Percentiles rank a stretch among this genome's conserved stretches.
These are phyloP conservation scores for Cyberlindnera veronae DNA, from an alignment of 805 yeast species.

Conservation along the genomic window DNA sequence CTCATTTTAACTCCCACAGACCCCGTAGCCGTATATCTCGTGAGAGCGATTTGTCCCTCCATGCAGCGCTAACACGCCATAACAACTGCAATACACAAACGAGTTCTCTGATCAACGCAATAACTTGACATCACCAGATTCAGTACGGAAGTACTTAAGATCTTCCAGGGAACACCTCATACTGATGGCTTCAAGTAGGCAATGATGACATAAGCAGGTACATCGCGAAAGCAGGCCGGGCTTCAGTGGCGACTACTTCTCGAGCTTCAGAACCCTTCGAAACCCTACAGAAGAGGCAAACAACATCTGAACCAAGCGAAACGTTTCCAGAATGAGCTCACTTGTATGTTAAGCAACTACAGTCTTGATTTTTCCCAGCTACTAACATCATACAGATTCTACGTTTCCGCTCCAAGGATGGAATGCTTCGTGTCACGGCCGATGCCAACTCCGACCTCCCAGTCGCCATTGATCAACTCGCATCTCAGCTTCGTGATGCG, in stretches of 20 bases:
- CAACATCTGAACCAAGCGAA: neutral
- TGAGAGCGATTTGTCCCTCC: too few relatives aligned
- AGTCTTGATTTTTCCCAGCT: conserved; percentile 1
- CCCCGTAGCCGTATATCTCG: too few relatives aligned
- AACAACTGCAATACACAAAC: too few relatives aligned
- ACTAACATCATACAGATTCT: conserved; percentile 44
- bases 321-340: conserved; percentile 9
- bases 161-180: too few relatives aligned
- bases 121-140: too few relatives aligned
- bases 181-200: too few relatives aligned
- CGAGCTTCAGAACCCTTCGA: neutral
- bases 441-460: conserved; percentile 43
- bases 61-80: too few relatives aligned
- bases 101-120: too few relatives aligned
- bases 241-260: neutral
- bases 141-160: too few relatives aligned
- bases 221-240: neutral
- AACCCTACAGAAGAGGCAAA: neutral
- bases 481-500: conserved; percentile 22
- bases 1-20: too few relatives aligned
- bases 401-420: conserved; percentile 81
- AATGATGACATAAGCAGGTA: neutral
- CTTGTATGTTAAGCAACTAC: conserved; percentile 8
- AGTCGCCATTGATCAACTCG: conserved; percentile 39
- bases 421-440: conserved; percentile 66